Base-by-base conservation (phyloP, 23 red algal genomes). In the Agarophyton chilense region DNA sequence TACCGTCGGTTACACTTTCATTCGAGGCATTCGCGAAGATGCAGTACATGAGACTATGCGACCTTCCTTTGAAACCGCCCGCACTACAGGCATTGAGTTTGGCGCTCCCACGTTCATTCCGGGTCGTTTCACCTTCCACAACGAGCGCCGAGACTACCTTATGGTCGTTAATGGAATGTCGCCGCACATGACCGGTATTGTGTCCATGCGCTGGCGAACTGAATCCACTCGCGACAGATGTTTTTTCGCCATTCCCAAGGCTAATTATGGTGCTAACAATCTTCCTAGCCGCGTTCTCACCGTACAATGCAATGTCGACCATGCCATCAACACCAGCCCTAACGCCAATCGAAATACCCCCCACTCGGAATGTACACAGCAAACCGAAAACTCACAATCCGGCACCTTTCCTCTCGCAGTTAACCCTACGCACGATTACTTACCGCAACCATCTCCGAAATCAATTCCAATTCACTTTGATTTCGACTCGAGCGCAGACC, bases 1-100 rank as follows among this genome's bases (percentile, higher is more conserved):
- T 28, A 78, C 85, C 55, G 85, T 77, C 32, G 85, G 85, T 19
- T 89, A 89, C 71, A 78, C 85, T 26, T 89, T 89, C 49, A 49
- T 77, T n/a, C 38, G 60, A 21, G 85, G 85, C 42, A 62, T 89
- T 60, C 64, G 50, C 17, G 85, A 80, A n/a, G 24, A 58, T 51
- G 0, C 77, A 36, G 51, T 80, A 19, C 35, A 22, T 10, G 24
- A 36, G 26, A 28, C 38, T 12, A 31, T 49, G 14, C 64, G 82
- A 7, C 64, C 42, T 36, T 49, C 60, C 2, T 40, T 83, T 11
- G 54, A 12, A 6, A 13, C 52, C 31, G 21, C 53, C 7, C 3
- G 13, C 40, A 1, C 6, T 12, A 1, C 47, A 2, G 52, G 21
- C 55, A 40, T 78, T 36, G 60, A 65, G 19, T 58, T 53, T 52